These are phyloP conservation scores for Sapria himalayana DNA, from an alignment of 345 rosid genomes.

Conservation along the genomic window DNA sequence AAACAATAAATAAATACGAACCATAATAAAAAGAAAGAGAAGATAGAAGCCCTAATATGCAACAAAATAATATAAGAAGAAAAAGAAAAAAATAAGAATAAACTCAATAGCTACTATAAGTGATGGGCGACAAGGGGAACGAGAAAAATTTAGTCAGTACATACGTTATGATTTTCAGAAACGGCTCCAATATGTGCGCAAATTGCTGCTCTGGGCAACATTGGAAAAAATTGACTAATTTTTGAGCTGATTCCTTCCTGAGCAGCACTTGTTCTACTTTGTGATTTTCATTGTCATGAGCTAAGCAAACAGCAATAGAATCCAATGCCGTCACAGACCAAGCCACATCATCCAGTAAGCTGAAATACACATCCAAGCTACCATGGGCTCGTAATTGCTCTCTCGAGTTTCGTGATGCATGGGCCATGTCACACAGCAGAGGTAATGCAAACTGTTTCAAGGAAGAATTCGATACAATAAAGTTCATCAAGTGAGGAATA, in stretches of 20 bases:
- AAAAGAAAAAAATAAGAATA: neutral
- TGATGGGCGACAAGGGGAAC: no score
- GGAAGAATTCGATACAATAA: conserved; percentile 58
- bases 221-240: conserved; percentile 75
- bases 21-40: neutral
- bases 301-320: conserved; percentile 89
- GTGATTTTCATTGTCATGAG: conserved; percentile 86
- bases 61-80: neutral
- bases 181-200: conserved; percentile 93
- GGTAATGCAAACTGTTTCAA: conserved; percentile 78
- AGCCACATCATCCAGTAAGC: conserved; percentile 62
- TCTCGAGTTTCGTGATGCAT: conserved; percentile 92
- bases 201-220: conserved; percentile 91
- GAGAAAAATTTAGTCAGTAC: conserved; percentile 6
- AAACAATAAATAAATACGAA: no score
- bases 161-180: conserved; percentile 92
- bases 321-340: conserved; percentile 97
- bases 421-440: conserved; percentile 96
- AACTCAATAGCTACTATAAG: no score
- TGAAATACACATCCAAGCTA: conserved; percentile 78
- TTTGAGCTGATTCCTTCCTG: conserved; percentile 73
- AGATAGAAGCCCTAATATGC: neutral
- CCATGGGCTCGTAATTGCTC: conserved; percentile 96
- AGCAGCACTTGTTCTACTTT: conserved; percentile 92
- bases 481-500: conserved; percentile 83